Percentiles rank a stretch among this genome's conserved stretches.
Conservation (phyloP, 2,329 filamentous ascomycete species). For the Didymellaceae sp. region DNA sequence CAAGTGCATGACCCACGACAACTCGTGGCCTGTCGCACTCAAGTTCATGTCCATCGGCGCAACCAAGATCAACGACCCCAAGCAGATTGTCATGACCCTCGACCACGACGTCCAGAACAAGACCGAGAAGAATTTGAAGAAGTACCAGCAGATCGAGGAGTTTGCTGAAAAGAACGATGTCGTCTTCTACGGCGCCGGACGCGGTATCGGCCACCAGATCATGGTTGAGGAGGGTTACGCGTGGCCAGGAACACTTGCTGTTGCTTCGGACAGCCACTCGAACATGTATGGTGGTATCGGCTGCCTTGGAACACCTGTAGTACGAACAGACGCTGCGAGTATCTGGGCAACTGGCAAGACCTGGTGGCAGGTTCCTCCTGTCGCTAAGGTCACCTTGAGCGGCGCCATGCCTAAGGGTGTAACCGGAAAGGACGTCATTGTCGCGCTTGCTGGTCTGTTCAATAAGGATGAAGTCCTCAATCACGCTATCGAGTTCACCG, state of each 20-base stretch:
- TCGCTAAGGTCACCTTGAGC: constrained; percentile 79
- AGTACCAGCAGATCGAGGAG: constrained; percentile 80
- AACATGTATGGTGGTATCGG: constrained; percentile 86
- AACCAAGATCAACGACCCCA: constrained; percentile 71
- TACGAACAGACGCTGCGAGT: constrained; percentile 83
- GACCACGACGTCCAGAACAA: constrained; percentile 92
- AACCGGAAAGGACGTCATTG: constrained; percentile 92
- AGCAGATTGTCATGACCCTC: constrained; percentile 81
- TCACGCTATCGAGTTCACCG: constrained; percentile 87
- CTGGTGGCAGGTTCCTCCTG: constrained; percentile 88
- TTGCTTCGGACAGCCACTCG: constrained; percentile 78
- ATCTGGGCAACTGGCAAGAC: constrained; percentile 85
- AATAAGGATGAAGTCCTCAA: constrained; percentile 89
- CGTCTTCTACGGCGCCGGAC: constrained; percentile 76
- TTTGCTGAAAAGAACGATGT: constrained; percentile 82
- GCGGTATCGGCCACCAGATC: constrained; percentile 89
- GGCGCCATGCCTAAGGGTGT: constrained; percentile 79
- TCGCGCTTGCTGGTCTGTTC: constrained; percentile 86
- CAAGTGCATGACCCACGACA: constrained; percentile 86
- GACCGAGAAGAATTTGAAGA: constrained; percentile 76
- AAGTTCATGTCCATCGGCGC: constrained; percentile 88
- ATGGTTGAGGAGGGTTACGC: constrained; percentile 85
- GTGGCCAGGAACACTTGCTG: constrained; percentile 84
- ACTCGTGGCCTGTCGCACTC: constrained; percentile 74
- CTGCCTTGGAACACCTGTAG: constrained; percentile 78